Percentiles rank a stretch among this genome's conserved stretches.
These are phyloP conservation scores for Xylaria sp. DNA, from an alignment of 2,329 filamentous ascomycete genomes.

Conservation along the genomic window DNA sequence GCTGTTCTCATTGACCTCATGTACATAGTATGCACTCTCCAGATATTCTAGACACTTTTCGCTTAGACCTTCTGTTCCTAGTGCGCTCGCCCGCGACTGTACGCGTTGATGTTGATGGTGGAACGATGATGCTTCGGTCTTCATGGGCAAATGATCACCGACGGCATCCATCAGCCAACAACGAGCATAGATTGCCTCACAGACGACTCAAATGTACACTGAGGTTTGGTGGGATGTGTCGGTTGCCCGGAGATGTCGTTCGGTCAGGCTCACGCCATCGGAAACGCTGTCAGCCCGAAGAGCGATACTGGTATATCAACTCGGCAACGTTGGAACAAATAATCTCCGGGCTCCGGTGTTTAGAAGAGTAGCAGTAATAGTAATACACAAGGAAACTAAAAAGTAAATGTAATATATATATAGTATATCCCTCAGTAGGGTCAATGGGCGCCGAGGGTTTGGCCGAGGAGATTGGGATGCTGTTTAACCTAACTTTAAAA, in stretches of 20 bases:
- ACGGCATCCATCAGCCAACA: neutral
- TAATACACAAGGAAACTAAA: neutral
- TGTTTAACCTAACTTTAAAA: neutral
- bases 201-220: neutral
- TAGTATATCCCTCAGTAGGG: neutral
- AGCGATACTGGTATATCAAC: neutral
- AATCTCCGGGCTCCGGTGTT: neutral
- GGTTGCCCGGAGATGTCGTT: neutral
- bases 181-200: neutral
- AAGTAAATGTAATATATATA: neutral
- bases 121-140: constrained; percentile 14
- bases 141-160: constrained; percentile 1
- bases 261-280: constrained; percentile 11
- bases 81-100: neutral
- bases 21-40: neutral
- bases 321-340: neutral
- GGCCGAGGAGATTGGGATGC: neutral
- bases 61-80: constrained; percentile 9
- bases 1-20: neutral
- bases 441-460: neutral
- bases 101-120: constrained; percentile 12
- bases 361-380: neutral
- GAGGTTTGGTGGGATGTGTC: neutral
- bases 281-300: constrained; percentile 1
- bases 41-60: constrained; percentile 10